These are phyloP conservation scores for Phialophora chinensis DNA, from an alignment of 2,329 filamentous ascomycete genomes.

Conservation along the genomic window DNA sequence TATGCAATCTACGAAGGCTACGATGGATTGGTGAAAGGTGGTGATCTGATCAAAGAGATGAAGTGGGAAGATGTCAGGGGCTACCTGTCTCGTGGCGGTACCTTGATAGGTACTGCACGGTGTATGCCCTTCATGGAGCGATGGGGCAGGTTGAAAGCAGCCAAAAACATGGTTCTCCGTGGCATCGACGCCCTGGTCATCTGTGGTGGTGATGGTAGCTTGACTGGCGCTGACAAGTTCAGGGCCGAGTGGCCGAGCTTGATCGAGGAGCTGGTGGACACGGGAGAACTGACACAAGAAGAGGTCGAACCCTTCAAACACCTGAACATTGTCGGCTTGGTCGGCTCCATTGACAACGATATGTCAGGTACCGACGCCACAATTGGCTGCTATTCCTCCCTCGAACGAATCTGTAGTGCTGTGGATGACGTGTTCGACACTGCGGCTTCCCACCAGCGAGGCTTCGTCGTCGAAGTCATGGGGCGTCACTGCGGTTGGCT, in stretches of 20 bases:
- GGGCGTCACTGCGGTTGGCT: constrained; percentile 97
- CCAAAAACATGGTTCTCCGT: constrained; percentile 90
- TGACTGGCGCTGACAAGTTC: constrained; percentile 95
- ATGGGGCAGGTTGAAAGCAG: constrained; percentile 78
- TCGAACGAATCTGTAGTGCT: constrained; percentile 90
- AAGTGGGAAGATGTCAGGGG: constrained; percentile 93
- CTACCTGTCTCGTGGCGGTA: constrained; percentile 91
- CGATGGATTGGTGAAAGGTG: constrained; percentile 89
- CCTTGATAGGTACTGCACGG: constrained; percentile 91
- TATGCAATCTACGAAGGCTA: constrained; percentile 92
- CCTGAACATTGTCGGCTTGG: constrained; percentile 93
- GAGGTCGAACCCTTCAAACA: constrained; percentile 79
- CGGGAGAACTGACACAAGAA: constrained; percentile 70
- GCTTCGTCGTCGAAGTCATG: constrained; percentile 99
- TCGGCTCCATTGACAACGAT: constrained; percentile 98
- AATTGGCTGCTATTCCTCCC: constrained; percentile 93
- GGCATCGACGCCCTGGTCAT: constrained; percentile 97
- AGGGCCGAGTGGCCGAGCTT: constrained; percentile 89
- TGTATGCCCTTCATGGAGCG: constrained; percentile 93
- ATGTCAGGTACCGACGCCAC: constrained; percentile 96
- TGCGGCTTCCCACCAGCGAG: constrained; percentile 92
- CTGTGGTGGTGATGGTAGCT: constrained; percentile 93
- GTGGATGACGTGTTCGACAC: constrained; percentile 93
- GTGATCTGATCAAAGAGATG: constrained; percentile 85
- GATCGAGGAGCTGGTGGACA: constrained; percentile 80